Evolutionary conservation across 176 grass and related monocot species (phyloP).

Genomic region (Dactylis glomerata): DNA sequence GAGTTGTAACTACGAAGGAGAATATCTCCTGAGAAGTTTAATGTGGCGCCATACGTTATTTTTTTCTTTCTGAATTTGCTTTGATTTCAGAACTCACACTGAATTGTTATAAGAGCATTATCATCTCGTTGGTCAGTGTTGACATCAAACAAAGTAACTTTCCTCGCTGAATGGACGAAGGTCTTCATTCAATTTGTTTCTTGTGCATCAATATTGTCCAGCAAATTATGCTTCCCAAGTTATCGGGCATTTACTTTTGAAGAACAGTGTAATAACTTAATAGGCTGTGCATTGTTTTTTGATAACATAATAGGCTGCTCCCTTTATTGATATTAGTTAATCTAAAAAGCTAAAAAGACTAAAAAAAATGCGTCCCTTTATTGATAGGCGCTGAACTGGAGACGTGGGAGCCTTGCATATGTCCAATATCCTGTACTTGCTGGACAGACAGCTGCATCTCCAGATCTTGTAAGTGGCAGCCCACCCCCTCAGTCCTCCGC

Average conservation of each 20-base stretch:
- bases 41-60: neutral
- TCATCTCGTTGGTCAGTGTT: neutral
- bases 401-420: constrained; percentile 23
- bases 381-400: constrained; percentile 13
- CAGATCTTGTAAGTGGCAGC: constrained; percentile 31
- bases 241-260: neutral
- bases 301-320: no score
- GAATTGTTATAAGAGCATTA: neutral
- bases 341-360: constrained; percentile 12
- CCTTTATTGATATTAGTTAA: neutral
- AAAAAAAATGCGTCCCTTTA: neutral
- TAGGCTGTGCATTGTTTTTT: no score
- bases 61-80: neutral
- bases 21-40: neutral
- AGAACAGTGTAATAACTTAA: neutral
- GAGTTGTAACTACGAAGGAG: neutral
- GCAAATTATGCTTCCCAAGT: neutral
- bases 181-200: neutral
- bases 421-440: neutral
- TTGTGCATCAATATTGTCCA: neutral
- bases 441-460: constrained; percentile 15
- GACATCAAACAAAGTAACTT: neutral
- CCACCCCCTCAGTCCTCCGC: neutral
- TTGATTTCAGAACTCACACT: neutral
- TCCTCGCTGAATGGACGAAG: neutral